phyloP scores from a whole-genome alignment of 1,284 basidiomycete genomes.

The Thelephora terrestris region DNA sequence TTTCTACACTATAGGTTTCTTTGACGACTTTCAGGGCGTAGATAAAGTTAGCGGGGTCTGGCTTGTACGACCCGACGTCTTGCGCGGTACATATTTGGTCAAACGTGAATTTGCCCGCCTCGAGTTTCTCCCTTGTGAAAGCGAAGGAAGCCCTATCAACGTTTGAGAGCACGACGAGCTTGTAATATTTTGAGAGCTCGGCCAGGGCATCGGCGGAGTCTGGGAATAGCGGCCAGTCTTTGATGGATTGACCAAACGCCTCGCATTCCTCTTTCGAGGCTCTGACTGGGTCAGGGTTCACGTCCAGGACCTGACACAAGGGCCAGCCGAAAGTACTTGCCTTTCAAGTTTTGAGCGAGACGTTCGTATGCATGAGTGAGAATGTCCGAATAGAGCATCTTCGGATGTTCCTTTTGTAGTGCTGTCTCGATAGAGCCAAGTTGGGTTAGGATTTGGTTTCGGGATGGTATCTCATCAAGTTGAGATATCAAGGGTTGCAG shows the following conservation, averaged over 20 bases:
- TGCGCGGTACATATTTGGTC: conserved; percentile 56
- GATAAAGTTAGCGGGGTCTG: conserved; percentile 45
- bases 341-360: conserved; percentile 22
- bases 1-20: conserved; percentile 31
- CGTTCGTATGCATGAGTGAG: conserved; percentile 43
- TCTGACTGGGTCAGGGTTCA: not conserved
- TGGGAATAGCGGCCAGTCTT: conserved; percentile 53
- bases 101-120: conserved; percentile 46
- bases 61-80: conserved; percentile 62
- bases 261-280: conserved; percentile 13
- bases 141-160: conserved; percentile 57
- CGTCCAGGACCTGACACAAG: conserved; percentile 3
- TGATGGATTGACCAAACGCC: conserved; percentile 48
- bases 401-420: conserved; percentile 46
- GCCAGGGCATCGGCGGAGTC: conserved; percentile 54
- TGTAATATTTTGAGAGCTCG: conserved; percentile 48
- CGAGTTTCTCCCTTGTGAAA: conserved; percentile 46
- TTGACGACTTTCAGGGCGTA: conserved; percentile 38
- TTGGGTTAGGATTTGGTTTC: conserved; percentile 39
- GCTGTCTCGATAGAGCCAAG: conserved; percentile 46
- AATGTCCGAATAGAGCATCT: conserved; percentile 49
- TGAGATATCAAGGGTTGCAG: conserved; percentile 42
- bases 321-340: conserved; percentile 10
- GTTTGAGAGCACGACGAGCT: conserved; percentile 64
- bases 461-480: conserved; percentile 28